Evolutionary conservation across 179 eudicot species (phyloP).

Genomic region (Kewa caespitosa): DNA sequence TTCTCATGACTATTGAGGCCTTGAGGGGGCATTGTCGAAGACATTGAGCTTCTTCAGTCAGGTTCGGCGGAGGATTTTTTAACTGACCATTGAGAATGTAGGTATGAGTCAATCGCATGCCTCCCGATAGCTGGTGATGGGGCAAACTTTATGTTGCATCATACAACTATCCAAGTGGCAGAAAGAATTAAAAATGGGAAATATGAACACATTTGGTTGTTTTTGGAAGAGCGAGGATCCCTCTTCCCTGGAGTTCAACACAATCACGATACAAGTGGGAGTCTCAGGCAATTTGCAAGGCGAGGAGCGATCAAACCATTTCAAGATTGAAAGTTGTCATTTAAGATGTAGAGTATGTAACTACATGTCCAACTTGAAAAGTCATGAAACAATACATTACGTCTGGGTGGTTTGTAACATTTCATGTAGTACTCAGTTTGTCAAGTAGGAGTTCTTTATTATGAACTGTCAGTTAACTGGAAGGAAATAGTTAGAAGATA

Average conservation of each 20-base stretch:
- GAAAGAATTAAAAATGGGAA: too few relatives aligned
- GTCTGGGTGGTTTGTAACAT: too few relatives aligned
- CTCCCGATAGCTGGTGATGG: neutral
- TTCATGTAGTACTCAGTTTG: neutral
- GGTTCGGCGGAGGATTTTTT: neutral
- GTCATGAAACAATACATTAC: constrained; percentile 12
- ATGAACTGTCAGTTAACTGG: neutral
- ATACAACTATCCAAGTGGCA: constrained; percentile 5
- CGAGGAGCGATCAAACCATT: too few relatives aligned
- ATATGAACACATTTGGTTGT: neutral
- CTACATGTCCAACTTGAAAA: neutral
- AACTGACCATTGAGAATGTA: neutral
- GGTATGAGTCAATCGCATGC: neutral
- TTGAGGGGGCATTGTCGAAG: neutral
- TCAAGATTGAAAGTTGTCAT: neutral
- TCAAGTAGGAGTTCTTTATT: neutral
- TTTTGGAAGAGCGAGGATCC: neutral
- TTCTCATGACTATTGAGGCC: neutral
- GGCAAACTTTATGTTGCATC: neutral
- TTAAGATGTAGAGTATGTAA: neutral
- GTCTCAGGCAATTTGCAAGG: too few relatives aligned
- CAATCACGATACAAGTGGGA: too few relatives aligned
- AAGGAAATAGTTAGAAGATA: neutral
- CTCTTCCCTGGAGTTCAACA: neutral
- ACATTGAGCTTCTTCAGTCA: neutral